phyloP scores from a whole-genome alignment of 2,329 filamentous ascomycete genomes.

The Aspergillus sp. region DNA sequence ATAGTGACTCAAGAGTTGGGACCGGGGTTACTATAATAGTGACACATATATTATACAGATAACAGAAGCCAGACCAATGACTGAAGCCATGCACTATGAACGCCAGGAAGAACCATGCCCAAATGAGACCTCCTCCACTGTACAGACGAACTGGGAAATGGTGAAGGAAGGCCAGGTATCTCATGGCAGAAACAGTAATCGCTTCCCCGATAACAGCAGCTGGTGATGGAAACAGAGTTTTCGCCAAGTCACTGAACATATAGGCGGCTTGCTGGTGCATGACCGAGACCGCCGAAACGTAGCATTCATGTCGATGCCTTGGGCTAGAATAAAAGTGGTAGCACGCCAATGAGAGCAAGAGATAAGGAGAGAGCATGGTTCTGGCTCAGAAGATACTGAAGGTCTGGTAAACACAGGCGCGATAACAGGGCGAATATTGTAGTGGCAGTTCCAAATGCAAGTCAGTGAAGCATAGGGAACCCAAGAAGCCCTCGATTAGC shows the following conservation, averaged over 20 bases:
- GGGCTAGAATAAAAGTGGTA: neutral
- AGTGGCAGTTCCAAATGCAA: neutral
- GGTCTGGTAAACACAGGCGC: neutral
- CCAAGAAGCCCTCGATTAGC: neutral
- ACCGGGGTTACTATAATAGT: neutral
- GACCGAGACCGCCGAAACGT: neutral
- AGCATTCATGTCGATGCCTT: neutral
- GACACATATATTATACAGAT: conserved; percentile 7
- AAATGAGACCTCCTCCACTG: conserved; percentile 12
- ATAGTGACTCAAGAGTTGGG: too few species aligned
- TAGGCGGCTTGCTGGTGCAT: neutral
- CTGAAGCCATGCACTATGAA: neutral
- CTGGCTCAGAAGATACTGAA: neutral
- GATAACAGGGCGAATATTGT: neutral
- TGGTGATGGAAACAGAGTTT: neutral
- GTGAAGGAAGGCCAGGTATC: conserved; percentile 5
- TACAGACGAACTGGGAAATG: conserved; percentile 10
- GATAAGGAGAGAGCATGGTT: neutral
- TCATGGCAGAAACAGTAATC: conserved; percentile 9
- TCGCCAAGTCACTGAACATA: conserved; percentile 3
- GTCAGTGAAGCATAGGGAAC: neutral
- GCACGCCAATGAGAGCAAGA: neutral
- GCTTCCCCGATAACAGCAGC: conserved; percentile 8
- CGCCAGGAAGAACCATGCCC: conserved; percentile 8
- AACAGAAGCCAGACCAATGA: neutral